A percentile compares a stretch with the other conserved stretches of the same genome.
Conservation (phyloP, 225 moss, liverwort and hornwort genomes). For the Bryoerythrophyllum caledonicum region DNA sequence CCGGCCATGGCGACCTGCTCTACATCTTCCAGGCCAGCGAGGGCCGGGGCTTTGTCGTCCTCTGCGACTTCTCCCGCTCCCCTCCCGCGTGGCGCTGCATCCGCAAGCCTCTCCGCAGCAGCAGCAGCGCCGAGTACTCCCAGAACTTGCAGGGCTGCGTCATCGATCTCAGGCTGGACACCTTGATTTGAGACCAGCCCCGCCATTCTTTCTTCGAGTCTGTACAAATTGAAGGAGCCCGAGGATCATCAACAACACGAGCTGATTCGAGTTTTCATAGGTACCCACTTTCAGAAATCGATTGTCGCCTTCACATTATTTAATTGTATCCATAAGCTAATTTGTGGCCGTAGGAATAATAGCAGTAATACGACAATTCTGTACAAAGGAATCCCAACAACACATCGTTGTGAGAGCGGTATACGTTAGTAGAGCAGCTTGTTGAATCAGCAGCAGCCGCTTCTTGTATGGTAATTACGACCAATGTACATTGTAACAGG, state of each 20-base stretch:
- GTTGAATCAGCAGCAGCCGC: neutral
- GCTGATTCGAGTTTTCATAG: slow-evolving; percentile 12
- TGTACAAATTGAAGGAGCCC: slow-evolving; percentile 23
- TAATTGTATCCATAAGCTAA: slow-evolving; percentile 22
- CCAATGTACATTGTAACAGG: slow-evolving; percentile 22
- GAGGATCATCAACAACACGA: neutral
- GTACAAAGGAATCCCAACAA: slow-evolving; percentile 8
- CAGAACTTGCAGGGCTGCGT: slow-evolving; percentile 57
- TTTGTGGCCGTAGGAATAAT: slow-evolving; percentile 1
- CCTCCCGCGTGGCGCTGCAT: slow-evolving; percentile 49
- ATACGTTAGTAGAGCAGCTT: slow-evolving; percentile 5
- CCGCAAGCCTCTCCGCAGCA: slow-evolving; percentile 24
- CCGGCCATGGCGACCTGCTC: slow-evolving; percentile 42
- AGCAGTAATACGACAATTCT: slow-evolving; percentile 13
- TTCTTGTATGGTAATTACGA: slow-evolving; percentile 25
- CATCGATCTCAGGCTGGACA: slow-evolving; percentile 52
- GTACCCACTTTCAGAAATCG: neutral
- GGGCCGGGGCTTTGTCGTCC: slow-evolving; percentile 34
- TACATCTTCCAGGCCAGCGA: slow-evolving; percentile 55
- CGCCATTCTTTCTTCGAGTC: neutral
- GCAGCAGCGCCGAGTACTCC: slow-evolving; percentile 17
- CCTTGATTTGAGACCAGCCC: slow-evolving; percentile 35
- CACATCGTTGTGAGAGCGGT: slow-evolving; percentile 20
- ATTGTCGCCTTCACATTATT: neutral
- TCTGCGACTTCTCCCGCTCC: slow-evolving; percentile 48